phyloP scores from a whole-genome alignment of 2,329 filamentous ascomycete genomes.

The Fusarium goolgardi region DNA sequence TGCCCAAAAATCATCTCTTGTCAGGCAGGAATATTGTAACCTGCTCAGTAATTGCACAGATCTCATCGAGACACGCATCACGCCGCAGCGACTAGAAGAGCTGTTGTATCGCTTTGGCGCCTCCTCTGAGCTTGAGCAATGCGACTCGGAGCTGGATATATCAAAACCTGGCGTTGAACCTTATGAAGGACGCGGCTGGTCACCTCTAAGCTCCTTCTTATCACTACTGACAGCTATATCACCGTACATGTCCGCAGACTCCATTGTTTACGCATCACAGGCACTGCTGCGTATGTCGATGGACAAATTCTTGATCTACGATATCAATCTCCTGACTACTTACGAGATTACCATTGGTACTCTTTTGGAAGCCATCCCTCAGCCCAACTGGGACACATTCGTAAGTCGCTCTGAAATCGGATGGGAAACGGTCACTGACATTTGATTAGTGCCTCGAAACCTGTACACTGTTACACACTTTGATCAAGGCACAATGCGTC shows the following conservation, averaged over 20 bases:
- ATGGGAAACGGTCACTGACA: slow-evolving; percentile 3
- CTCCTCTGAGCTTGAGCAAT: slow-evolving; percentile 56
- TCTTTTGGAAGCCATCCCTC: slow-evolving; percentile 58
- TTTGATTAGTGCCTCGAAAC: slow-evolving; percentile 61
- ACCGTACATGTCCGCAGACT: slow-evolving; percentile 49
- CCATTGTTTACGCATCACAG: slow-evolving; percentile 56
- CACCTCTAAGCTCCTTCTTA: slow-evolving; percentile 57
- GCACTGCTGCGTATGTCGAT: slow-evolving; percentile 66
- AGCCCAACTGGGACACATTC: slow-evolving; percentile 54
- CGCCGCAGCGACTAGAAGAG: slow-evolving; percentile 58
- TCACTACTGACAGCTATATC: slow-evolving; percentile 56
- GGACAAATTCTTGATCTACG: slow-evolving; percentile 62
- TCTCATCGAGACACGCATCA: slow-evolving; percentile 59
- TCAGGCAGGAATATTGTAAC: slow-evolving; percentile 71
- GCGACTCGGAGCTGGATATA: slow-evolving; percentile 36
- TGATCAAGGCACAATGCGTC: slow-evolving; percentile 61
- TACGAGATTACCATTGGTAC: slow-evolving; percentile 58
- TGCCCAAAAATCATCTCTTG: slow-evolving; percentile 63
- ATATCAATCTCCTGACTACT: slow-evolving; percentile 54
- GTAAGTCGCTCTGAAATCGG: slow-evolving; percentile 50
- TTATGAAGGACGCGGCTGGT: slow-evolving; percentile 60
- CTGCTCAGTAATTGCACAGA: slow-evolving; percentile 61
- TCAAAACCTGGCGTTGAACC: slow-evolving; percentile 44
- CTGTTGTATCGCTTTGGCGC: slow-evolving; percentile 72
- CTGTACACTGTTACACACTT: slow-evolving; percentile 59